These are phyloP conservation scores for Colletotrichum gloeosporioides DNA, from an alignment of 2,329 filamentous ascomycete species.

Conservation along the genomic window DNA sequence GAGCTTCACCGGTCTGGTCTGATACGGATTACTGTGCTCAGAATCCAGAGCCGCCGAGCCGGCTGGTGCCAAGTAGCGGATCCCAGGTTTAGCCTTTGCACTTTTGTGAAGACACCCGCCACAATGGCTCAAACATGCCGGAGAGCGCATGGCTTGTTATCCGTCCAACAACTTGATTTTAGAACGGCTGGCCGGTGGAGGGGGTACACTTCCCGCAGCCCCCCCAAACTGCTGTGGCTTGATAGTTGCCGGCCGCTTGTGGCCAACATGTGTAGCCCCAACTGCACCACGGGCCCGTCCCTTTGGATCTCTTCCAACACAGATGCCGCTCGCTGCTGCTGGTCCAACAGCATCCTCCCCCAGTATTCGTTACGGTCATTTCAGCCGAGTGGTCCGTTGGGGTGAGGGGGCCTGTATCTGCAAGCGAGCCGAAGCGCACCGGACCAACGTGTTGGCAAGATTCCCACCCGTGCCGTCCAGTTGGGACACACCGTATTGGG, in stretches of 20 bases:
- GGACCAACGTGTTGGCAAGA: not conserved
- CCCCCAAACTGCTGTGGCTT: not conserved
- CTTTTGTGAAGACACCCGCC: not conserved
- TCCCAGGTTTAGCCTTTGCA: not conserved
- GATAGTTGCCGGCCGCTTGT: not conserved
- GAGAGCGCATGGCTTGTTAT: not conserved
- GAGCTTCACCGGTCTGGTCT: not conserved
- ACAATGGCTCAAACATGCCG: not conserved
- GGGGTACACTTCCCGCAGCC: not conserved
- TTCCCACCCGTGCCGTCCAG: slow-evolving; percentile 5
- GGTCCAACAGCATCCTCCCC: not conserved
- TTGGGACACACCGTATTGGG: not conserved
- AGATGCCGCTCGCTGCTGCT: not conserved
- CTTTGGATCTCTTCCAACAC: not conserved
- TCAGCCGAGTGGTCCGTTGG: not conserved
- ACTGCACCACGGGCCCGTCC: not conserved
- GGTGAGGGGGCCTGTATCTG: not conserved
- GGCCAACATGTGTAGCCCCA: not conserved
- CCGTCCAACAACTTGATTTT: not conserved
- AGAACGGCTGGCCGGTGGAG: not conserved
- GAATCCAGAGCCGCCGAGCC: not conserved
- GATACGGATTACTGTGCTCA: not conserved
- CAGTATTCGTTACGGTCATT: not conserved
- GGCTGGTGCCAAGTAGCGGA: not conserved
- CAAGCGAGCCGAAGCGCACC: not conserved